Evolutionary conservation across 306 rosid species (phyloP).

Genomic region (Lablab purpureus): DNA sequence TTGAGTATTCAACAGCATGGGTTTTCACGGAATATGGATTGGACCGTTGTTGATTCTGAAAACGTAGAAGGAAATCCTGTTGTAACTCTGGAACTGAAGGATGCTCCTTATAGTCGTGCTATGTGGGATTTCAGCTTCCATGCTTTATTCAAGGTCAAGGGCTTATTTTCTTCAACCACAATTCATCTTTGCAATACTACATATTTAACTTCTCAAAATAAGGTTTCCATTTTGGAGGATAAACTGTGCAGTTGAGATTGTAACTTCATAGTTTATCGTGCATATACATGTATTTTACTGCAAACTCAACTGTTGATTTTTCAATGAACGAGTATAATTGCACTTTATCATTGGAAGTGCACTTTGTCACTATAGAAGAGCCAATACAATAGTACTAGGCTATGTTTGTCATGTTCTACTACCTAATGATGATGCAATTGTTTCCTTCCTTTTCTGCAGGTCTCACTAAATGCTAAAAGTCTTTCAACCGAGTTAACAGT

Average conservation of each 20-base stretch:
- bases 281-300: background rate
- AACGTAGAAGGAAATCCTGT: conserved; percentile 76
- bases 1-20: conserved; percentile 76
- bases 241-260: background rate
- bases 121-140: conserved; percentile 97
- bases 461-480: conserved; percentile 66
- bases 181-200: conserved; percentile 31
- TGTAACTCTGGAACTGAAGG: conserved; percentile 83
- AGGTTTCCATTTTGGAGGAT: background rate
- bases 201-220: background rate
- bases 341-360: background rate
- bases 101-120: conserved; percentile 76
- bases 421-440: conserved; percentile 9
- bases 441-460: conserved; percentile 58
- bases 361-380: background rate
- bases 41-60: conserved; percentile 80
- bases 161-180: conserved; percentile 32
- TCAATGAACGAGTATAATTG: background rate
- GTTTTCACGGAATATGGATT: conserved; percentile 88
- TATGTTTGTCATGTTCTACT: conserved; percentile 25
- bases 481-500: conserved; percentile 79
- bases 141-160: conserved; percentile 83
- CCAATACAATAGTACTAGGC: background rate
- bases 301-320: background rate
- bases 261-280: background rate